Percentiles rank a stretch among this genome's conserved stretches.
phyloP scores from a whole-genome alignment of 805 yeast species.

The Kluyveromyces dobzhanskii region DNA sequence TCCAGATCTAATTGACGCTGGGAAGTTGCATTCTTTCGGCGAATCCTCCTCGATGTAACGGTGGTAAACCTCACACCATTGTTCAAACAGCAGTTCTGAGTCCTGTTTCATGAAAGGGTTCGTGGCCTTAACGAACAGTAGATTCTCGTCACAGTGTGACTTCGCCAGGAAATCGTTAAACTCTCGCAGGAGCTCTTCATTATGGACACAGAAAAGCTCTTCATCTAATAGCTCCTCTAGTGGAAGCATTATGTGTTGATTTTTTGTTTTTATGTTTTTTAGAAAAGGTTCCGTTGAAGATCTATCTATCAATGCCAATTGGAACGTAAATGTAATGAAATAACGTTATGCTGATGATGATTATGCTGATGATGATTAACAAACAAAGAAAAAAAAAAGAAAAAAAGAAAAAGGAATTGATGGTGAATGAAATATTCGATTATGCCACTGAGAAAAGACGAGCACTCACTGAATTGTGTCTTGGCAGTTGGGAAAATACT shows the following conservation, averaged over 20 bases:
- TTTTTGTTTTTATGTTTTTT: not conserved
- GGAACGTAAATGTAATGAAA: no score
- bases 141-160: slow-evolving; percentile 28
- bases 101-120: slow-evolving; percentile 6
- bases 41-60: slow-evolving; percentile 21
- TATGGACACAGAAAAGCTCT: slow-evolving; percentile 2
- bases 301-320: no score
- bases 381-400: no score
- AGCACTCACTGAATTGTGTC: no score
- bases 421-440: no score
- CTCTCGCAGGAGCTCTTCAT: slow-evolving; percentile 12
- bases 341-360: no score
- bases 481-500: no score
- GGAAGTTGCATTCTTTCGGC: slow-evolving; percentile 25
- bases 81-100: not conserved
- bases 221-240: not conserved
- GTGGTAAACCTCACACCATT: slow-evolving; percentile 1
- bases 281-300: no score
- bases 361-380: no score
- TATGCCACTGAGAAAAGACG: no score
- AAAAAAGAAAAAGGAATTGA: no score
- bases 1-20: slow-evolving; percentile 15
- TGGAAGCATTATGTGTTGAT: not conserved
- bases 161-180: slow-evolving; percentile 18
- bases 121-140: slow-evolving; percentile 17